phyloP scores from a whole-genome alignment of 768 basidiomycete species.

The Mycena latifolia region DNA sequence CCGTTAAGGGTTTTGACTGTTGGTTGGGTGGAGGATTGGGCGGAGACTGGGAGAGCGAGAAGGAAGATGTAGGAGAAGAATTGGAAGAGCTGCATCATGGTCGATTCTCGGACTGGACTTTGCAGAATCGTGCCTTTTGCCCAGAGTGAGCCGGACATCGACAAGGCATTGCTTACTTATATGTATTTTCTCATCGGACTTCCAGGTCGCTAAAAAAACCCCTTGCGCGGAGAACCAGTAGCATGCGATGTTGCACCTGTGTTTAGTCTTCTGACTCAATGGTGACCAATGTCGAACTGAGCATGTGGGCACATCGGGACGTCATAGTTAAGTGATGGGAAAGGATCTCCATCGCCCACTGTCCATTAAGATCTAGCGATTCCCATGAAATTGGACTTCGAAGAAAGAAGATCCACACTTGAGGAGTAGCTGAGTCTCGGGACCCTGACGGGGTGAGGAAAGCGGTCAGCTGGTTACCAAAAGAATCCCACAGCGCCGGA shows the following conservation, averaged over 20 bases:
- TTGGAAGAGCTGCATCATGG: constrained; percentile 25
- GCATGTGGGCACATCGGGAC: constrained; percentile 24
- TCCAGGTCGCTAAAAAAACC: constrained; percentile 21
- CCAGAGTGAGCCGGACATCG: constrained; percentile 23
- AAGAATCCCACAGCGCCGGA: constrained; percentile 23
- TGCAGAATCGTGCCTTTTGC: constrained; percentile 25
- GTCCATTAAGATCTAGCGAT: constrained; percentile 26
- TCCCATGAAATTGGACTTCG: constrained; percentile 23
- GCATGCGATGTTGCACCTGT: constrained; percentile 24
- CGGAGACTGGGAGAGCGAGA: constrained; percentile 24
- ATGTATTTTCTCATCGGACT: constrained; percentile 27
- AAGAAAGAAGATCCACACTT: constrained; percentile 21
- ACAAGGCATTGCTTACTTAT: constrained; percentile 29
- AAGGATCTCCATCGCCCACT: constrained; percentile 24
- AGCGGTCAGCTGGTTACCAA: constrained; percentile 23
- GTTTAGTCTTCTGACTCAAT: constrained; percentile 24
- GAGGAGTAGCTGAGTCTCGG: constrained; percentile 25
- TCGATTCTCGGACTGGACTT: constrained; percentile 23
- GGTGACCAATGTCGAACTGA: constrained; percentile 27
- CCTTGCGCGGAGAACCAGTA: constrained; percentile 20
- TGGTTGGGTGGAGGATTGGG: constrained; percentile 27
- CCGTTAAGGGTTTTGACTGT: constrained; percentile 28
- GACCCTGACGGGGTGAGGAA: constrained; percentile 20
- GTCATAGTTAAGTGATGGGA: constrained; percentile 19
- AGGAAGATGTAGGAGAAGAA: constrained; percentile 23